Conservation (phyloP, 176 grass and related monocot genomes). For the Oryza meyeriana region DNA sequence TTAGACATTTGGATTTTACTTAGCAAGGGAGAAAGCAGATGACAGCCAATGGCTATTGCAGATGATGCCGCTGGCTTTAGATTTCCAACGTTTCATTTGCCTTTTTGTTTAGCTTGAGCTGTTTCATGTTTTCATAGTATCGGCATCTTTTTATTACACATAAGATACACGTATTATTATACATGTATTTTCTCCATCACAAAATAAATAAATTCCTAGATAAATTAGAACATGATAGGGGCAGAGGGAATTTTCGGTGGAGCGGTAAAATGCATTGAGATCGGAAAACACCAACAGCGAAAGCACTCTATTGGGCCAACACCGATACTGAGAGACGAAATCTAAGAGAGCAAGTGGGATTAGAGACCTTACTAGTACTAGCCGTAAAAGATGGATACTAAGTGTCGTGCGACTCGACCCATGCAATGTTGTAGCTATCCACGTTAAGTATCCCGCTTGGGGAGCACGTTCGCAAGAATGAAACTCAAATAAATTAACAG, state of each 20-base stretch:
- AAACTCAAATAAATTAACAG: background rate
- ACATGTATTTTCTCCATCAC: too few relatives aligned
- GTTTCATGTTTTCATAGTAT: background rate
- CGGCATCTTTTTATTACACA: too few relatives aligned
- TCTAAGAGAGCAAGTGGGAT: background rate
- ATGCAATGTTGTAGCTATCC: background rate
- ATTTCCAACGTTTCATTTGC: constrained; percentile 13
- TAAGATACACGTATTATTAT: too few relatives aligned
- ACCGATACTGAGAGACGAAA: background rate
- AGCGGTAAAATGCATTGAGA: too few relatives aligned
- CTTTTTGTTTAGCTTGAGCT: background rate
- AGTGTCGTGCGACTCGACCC: background rate
- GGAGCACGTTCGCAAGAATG: background rate
- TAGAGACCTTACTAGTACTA: background rate
- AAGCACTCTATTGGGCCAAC: background rate
- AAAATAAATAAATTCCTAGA: too few relatives aligned
- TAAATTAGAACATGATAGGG: too few relatives aligned
- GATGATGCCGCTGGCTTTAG: background rate
- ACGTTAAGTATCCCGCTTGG: background rate
- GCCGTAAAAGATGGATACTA: too few relatives aligned
- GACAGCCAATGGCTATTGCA: background rate
- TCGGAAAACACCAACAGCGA: too few relatives aligned
- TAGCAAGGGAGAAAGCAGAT: background rate
- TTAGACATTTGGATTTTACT: background rate
- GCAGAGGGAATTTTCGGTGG: too few relatives aligned